phyloP scores from a whole-genome alignment of 2,329 filamentous ascomycete genomes.

The Penicillium sumatraense region DNA sequence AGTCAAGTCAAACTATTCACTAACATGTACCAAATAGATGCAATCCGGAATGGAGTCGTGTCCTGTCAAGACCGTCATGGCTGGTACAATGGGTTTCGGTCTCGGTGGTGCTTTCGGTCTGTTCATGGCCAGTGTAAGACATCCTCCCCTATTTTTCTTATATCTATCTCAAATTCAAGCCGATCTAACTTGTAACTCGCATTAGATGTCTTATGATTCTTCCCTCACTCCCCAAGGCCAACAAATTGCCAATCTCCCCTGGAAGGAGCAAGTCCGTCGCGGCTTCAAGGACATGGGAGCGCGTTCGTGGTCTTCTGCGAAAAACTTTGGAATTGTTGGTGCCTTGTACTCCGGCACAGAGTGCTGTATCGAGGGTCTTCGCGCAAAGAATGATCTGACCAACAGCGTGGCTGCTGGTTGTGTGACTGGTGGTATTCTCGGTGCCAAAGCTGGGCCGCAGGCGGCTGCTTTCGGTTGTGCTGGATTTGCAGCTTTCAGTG shows the following conservation, averaged over 20 bases:
- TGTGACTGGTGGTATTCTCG: constrained; percentile 86
- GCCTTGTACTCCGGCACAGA: constrained; percentile 91
- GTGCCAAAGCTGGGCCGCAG: constrained; percentile 84
- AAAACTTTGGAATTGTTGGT: constrained; percentile 94
- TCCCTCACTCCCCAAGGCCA: constrained; percentile 68
- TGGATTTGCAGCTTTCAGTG: constrained; percentile 90
- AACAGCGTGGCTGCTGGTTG: constrained; percentile 91
- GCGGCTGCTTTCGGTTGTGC: constrained; percentile 85
- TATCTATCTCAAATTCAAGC: background rate
- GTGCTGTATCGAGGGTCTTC: constrained; percentile 87
- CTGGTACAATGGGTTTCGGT: constrained; percentile 90
- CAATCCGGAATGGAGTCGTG: constrained; percentile 90
- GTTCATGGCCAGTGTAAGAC: constrained; percentile 92
- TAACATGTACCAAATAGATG: constrained; percentile 61
- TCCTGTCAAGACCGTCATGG: constrained; percentile 82
- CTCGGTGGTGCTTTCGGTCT: constrained; percentile 93
- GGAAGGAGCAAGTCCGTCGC: constrained; percentile 78
- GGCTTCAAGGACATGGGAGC: constrained; percentile 96
- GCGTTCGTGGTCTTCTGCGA: constrained; percentile 79
- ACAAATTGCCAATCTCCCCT: constrained; percentile 68
- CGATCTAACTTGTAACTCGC: background rate
- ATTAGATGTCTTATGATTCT: constrained; percentile 96
- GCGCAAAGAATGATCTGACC: constrained; percentile 89
- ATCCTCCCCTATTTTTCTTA: background rate
- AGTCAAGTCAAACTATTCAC: background rate